Base-by-base conservation (phyloP, 768 basidiomycete genomes). In the Pleurotus giganteus region DNA sequence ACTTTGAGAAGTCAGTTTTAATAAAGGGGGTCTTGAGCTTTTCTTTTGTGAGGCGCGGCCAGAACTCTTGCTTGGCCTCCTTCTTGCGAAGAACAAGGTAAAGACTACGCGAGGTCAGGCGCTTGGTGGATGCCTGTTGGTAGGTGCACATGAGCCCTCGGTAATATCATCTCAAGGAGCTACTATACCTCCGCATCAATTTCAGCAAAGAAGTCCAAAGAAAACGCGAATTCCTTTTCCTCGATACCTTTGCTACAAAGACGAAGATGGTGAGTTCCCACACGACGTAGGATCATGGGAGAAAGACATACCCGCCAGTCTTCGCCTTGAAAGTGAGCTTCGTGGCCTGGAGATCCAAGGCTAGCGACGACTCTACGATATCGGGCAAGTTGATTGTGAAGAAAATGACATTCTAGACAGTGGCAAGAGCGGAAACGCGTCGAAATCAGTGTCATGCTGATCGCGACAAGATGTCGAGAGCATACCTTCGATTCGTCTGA, bases 1-100 rank as follows among this genome's bases (percentile, higher is more conserved):
- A 98, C 75, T 91, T 96, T 60, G 77, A 77, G 69, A 98, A 98
- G 71, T 98, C 92, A 42, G 94, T 97, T 81, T 97, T 98, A 71
- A 98, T 74, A 73, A 83, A 95, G 55, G 85, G 75, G 47, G 79
- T 84, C 71, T 82, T 91, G 57, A 82, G 65, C 71, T 94, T 95
- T 57, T 90, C 89, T 71, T 96, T 94, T 44, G 91, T 94, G 49
- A 98, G 76, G 55, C 95, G 83, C 23, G 92, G 91, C 96, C 96
- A 98, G 71, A 81, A 98, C 61, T 94, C 96, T 12, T 73, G 67
- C 65, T 86, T 72, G 27, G 68, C 63, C 54, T 85, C 84, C 69
- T 93, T 92, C 74, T 98, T 98, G 69, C 85, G 86, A 53, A 98
- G 76, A 45, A 86, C 72, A 42, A 86, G 74, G 59, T 70, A 65